These are phyloP conservation scores for Penicillium capsulatum DNA, from an alignment of 2,329 filamentous ascomycete species.

Conservation along the genomic window DNA sequence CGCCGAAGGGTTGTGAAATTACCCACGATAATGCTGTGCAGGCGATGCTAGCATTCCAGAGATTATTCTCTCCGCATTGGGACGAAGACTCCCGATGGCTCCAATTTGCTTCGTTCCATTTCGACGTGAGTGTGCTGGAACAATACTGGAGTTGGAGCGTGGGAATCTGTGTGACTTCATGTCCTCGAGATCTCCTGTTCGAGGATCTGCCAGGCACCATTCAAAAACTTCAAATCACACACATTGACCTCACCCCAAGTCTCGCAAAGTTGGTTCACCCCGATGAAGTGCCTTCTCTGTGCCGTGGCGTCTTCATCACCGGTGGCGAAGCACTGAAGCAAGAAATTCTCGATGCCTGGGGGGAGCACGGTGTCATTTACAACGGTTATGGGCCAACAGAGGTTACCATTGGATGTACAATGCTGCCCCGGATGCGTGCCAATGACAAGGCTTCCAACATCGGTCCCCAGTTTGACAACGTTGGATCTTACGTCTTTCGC, in stretches of 20 bases:
- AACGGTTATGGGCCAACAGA: conserved; percentile 93
- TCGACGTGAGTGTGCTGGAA: conserved; percentile 88
- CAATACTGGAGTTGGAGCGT: conserved; percentile 96
- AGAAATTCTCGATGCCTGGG: conserved; percentile 85
- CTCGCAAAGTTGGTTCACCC: conserved; percentile 74
- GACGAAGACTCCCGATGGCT: conserved; percentile 70
- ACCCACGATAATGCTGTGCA: conserved; percentile 87
- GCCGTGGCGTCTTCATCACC: conserved; percentile 84
- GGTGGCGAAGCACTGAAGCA: conserved; percentile 84
- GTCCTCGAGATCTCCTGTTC: conserved; percentile 77
- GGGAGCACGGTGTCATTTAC: conserved; percentile 73
- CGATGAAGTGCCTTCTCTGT: conserved; percentile 73
- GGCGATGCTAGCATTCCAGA: conserved; percentile 80
- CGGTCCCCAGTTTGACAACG: conserved; percentile 79
- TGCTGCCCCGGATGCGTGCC: conserved; percentile 73
- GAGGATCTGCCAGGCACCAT: conserved; percentile 76
- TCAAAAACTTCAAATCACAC: conserved; percentile 68
- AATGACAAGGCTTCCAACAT: conserved; percentile 85
- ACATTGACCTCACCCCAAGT: conserved; percentile 88
- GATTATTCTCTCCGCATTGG: conserved; percentile 74
- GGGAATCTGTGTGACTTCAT: conserved; percentile 77
- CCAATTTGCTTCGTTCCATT: conserved; percentile 91
- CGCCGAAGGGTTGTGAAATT: conserved; percentile 81
- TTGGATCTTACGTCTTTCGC: conserved; percentile 73
- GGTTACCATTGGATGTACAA: conserved; percentile 87